Base-by-base conservation (phyloP, 768 basidiomycete species). In the Termitomyces sp. region DNA sequence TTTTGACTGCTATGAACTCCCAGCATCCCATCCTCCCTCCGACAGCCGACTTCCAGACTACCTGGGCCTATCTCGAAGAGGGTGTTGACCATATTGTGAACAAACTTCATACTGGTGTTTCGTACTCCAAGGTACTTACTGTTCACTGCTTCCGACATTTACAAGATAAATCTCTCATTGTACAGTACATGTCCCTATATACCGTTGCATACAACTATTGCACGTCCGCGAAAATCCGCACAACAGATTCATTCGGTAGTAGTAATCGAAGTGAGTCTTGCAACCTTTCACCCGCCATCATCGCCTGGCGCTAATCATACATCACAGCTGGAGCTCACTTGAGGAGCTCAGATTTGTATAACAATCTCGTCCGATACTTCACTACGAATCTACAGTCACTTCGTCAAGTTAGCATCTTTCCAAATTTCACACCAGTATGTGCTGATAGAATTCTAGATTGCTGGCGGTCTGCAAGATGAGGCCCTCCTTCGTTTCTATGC, bases 141-240 rank as follows among this genome's bases (percentile, higher is more conserved):
- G 26, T 32, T 4, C 19, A 35, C 41, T 38, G 38, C 41, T 48
- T 38, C 45, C 35, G 45, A 46, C 35, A 26, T 34, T 9, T 14
- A 40, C 40, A 51, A 53, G 15, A 49, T 41, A 43, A 26, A 53
- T 55, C 49, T 44, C 46, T 48, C 55, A 19, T 56, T 24, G n/a
- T 56, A 35, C 61, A 91, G 78, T 92, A 93, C 68, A 93, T 88
- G 91, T 93, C 87, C 64, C 62, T 85, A 43, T 84, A 98, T 72
- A 96, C 94, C 22, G 91, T 93, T 51, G 90, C 92, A 9, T 98
- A 99, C 78, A 98, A 98, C 75, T 98, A 96, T 70, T 99, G 97
- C 67, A 98, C 92, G 26, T 89, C 88, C 28, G 89, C 88, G 3
- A 87, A 85, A 69, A 88, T 87, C 85, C 82, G 80, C 64, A 77